phyloP scores from a whole-genome alignment of 192 early-diverging fungal species.

The Coemansia sp. region DNA sequence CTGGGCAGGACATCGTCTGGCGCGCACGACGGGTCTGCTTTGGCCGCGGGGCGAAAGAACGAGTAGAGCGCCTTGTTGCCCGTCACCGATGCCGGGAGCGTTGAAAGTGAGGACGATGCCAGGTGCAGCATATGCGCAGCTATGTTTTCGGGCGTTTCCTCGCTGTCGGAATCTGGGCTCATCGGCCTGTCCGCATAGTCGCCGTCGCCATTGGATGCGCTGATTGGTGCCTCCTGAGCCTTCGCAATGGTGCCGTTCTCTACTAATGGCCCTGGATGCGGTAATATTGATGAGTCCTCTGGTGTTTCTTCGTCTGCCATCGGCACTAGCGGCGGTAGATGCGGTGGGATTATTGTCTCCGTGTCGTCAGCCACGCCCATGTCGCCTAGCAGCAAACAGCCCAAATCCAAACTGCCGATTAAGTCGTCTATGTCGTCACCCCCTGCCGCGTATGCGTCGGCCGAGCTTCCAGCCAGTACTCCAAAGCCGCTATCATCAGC shows the following conservation, averaged over 20 bases:
- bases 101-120: conserved; percentile 25
- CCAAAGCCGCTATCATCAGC: neutral
- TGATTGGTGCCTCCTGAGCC: neutral
- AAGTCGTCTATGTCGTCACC: conserved; percentile 27
- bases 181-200: neutral
- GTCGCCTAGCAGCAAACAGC: conserved; percentile 23
- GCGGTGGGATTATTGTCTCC: conserved; percentile 22
- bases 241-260: neutral
- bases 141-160: conserved; percentile 32
- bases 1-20: conserved; percentile 30
- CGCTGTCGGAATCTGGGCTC: conserved; percentile 14
- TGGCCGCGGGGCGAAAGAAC: conserved; percentile 35
- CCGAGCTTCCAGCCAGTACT: neutral
- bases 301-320: conserved; percentile 2
- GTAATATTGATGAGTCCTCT: neutral
- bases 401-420: conserved; percentile 20
- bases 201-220: neutral
- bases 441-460: too few relatives aligned
- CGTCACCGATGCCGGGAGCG: conserved; percentile 19
- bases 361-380: conserved; percentile 16
- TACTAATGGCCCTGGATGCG: neutral
- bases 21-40: conserved; percentile 35
- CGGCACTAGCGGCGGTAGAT: conserved; percentile 33
- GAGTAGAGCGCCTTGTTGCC: conserved; percentile 36
- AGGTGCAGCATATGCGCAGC: conserved; percentile 31